Conservation (phyloP, 306 rosid genomes). For the Castanea sativa region DNA sequence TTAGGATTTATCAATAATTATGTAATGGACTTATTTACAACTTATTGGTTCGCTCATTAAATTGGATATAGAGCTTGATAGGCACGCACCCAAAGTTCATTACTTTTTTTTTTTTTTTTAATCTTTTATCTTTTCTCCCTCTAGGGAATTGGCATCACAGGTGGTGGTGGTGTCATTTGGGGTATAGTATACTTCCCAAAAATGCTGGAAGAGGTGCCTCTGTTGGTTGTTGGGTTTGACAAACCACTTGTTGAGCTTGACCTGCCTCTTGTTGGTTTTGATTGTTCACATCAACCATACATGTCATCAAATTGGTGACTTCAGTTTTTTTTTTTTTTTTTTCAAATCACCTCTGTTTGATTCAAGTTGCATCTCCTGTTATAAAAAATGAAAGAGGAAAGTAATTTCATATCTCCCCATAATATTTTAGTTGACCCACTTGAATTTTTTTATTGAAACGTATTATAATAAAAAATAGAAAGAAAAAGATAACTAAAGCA, state of each 20-base stretch:
- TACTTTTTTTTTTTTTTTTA: background rate
- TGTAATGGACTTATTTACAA: background rate
- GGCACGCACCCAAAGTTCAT: background rate
- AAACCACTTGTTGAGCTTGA: too few relatives aligned
- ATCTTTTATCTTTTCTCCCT: too few relatives aligned
- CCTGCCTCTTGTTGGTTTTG: too few relatives aligned
- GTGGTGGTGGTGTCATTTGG: too few relatives aligned
- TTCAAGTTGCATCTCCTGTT: background rate
- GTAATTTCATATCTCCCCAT: background rate
- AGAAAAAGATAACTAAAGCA: background rate
- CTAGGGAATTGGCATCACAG: too few relatives aligned
- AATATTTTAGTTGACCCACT: background rate
- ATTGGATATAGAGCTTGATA: background rate
- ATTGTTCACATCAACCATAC: too few relatives aligned
- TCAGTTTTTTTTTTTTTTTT: too few relatives aligned
- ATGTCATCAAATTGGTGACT: too few relatives aligned
- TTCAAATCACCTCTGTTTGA: background rate
- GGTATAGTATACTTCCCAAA: too few relatives aligned
- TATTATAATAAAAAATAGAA: background rate
- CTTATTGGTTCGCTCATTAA: background rate
- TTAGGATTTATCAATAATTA: background rate
- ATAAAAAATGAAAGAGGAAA: background rate
- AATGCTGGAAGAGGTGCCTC: too few relatives aligned
- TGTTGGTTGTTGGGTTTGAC: too few relatives aligned
- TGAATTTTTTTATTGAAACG: background rate